Base-by-base conservation (phyloP, 129 eudicot genomes). In the Rutidosis leptorrhynchoides region DNA sequence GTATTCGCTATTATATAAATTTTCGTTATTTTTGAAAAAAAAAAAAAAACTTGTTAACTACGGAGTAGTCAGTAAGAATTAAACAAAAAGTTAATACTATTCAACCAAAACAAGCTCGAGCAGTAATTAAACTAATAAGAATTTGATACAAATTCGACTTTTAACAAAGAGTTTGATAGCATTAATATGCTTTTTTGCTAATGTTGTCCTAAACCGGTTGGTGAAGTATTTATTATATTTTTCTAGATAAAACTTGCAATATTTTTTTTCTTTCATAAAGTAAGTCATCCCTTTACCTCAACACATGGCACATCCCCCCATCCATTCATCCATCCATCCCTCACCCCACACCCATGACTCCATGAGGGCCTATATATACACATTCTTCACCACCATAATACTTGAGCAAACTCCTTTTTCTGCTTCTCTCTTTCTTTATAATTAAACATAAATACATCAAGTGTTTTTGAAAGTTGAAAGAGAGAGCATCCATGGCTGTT, bases 401-500 rank as follows among this genome's bases (percentile, higher is more conserved):
- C 79, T 23, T 64, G 67, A 73, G 65, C 77, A 76, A 74, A 67
- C 79, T 71, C 71, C 59, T 66, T 80, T 19, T 67, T 67, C 53
- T 12, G 16, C 19, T 43, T 12, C 11, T 37, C 45, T 60, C 55
- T 46, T 54, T 25, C 26, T 14, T 3, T 28, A 11, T 2, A 7
- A 10, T 20, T 6, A 15, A 4, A 17, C 28, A 25, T 72, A 49
- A 7, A 51, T 17, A 52, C 57, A 33, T 72, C 64, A 63, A 3
- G 30, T 45, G 58, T 60, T 5, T 37, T 75, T 30, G 77, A 72
- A 81, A 80, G 63, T 74, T 73, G 67, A 63, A 64, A 69, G 58
- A 76, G 43, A 73, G 81, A 85, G 74, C 74, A 80, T 58, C 78
- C 71, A 94, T 94, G 99, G 93, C 90, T 58, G 35, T 79, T 75